These are phyloP conservation scores for Candida xiaguanensis DNA, from an alignment of 805 yeast genomes.

Conservation along the genomic window DNA sequence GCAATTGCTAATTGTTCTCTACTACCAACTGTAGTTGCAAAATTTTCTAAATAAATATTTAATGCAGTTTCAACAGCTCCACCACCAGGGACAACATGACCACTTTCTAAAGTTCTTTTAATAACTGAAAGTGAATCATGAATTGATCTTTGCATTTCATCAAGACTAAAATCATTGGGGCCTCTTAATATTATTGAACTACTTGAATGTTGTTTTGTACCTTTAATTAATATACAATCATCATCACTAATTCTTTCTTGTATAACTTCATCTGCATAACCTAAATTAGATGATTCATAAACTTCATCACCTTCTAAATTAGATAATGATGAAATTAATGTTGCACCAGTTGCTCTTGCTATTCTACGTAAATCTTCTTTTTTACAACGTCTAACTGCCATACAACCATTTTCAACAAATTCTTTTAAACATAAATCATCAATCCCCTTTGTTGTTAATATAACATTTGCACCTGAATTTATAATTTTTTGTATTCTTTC, in stretches of 20 bases:
- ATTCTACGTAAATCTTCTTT: conserved; percentile 95
- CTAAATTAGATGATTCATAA: conserved; percentile 79
- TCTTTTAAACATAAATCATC: conserved; percentile 90
- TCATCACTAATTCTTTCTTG: conserved; percentile 93
- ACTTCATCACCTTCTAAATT: conserved; percentile 96
- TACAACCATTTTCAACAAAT: conserved; percentile 85
- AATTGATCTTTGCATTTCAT: conserved; percentile 97
- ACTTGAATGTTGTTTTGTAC: conserved; percentile 87
- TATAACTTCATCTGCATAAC: conserved; percentile 84
- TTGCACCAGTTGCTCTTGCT: conserved; percentile 97
- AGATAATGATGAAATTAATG: conserved; percentile 79
- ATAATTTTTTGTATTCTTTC: conserved; percentile 81
- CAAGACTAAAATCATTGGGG: conserved; percentile 89
- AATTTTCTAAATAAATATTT: conserved; percentile 90
- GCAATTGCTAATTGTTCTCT: conserved; percentile 98
- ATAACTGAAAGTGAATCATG: conserved; percentile 94
- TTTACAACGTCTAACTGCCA: conserved; percentile 96
- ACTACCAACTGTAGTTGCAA: conserved; percentile 96
- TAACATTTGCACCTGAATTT: conserved; percentile 88
- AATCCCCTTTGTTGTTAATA: conserved; percentile 89
- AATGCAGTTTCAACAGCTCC: conserved; percentile 98
- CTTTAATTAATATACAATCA: conserved; percentile 90
- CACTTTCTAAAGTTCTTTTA: conserved; percentile 92
- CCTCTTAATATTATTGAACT: conserved; percentile 93
- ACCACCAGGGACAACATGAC: conserved; percentile 96